A percentile compares a stretch with the other conserved stretches of the same genome.
Conservation (phyloP, 78 protist genomes). For the Acrasis kona region DNA sequence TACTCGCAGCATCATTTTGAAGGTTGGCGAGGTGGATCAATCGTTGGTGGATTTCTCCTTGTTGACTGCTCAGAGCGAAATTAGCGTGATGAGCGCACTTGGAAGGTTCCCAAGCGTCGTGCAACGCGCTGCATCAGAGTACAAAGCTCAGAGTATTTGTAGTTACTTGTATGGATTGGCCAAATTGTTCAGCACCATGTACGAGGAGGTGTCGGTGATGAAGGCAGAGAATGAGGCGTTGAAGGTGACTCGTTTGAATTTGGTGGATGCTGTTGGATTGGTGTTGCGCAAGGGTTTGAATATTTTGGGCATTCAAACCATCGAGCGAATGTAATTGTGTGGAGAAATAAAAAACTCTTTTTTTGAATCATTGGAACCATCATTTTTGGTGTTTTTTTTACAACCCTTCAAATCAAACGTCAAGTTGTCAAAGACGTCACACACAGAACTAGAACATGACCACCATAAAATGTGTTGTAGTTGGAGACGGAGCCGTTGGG, state of each 20-base stretch:
- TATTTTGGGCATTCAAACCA: slow-evolving; percentile 13
- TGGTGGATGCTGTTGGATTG: not conserved
- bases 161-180: not conserved
- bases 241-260: not conserved
- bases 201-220: not conserved
- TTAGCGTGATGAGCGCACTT: not conserved
- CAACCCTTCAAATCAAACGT: too few relatives aligned
- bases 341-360: too few relatives aligned
- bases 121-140: not conserved
- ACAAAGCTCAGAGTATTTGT: not conserved
- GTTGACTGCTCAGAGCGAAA: not conserved
- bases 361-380: too few relatives aligned
- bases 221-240: not conserved
- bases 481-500: too few relatives aligned
- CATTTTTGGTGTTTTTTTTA: too few relatives aligned
- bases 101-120: not conserved
- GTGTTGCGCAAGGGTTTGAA: slow-evolving; percentile 1
- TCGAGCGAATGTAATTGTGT: slow-evolving; percentile 15
- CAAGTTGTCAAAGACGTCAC: too few relatives aligned
- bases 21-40: not conserved
- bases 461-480: too few relatives aligned
- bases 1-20: not conserved
- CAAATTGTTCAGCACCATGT: not conserved
- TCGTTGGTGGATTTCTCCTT: not conserved
- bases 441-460: too few relatives aligned